Base-by-base conservation (phyloP, 768 basidiomycete species). In the Chalciporus sphaerocephalus region DNA sequence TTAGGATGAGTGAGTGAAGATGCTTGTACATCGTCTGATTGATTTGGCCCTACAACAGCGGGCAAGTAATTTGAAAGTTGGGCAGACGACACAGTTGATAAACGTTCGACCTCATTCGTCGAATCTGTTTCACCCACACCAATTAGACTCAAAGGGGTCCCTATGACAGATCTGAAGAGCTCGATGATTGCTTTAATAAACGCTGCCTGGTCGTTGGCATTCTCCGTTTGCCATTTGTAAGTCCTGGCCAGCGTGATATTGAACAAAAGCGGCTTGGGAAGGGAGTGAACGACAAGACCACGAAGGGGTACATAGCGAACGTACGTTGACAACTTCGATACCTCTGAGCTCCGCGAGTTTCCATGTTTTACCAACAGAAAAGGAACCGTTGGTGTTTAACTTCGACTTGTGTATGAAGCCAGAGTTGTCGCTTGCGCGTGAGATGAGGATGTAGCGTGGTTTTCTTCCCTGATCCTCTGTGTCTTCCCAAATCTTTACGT, bases 361-460 rank as follows among this genome's bases (percentile, higher is more conserved):
- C 96, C 96, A 99, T 2, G 95, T 92, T 72, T 99, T 99, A 6
- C 96, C 96, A 38, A 98, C 91, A 7, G 92, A 96, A 67, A 95
- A 98, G 0, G 91, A 79, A 25, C 89, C 86, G 60, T 97, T 98
- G 34, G 85, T 83, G 62, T 99, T 98, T 53, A 91, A 71, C 69
- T 98, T 98, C 2, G 94, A 92, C 69, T 99, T 99, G 78, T 99
- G 94, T 16, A 99, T 79, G 63, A 83, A 81, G 1, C 84, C 84
- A 38, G 72, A 67, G 20, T 82, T 80, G 53, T 78, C 78, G 48
- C 62, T 69, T 4, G 82, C 72, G 70, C 94, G 80, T 54, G 93
- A 88, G 23, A 98, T 70, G 48, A 97, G 74, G 48, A 98, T 87
- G 66, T 91, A 98, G 53, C 95, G 78, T 32, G 91, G 85, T 66